phyloP scores from a whole-genome alignment of 306 rosid species.

The Aeschynomene evenia region DNA sequence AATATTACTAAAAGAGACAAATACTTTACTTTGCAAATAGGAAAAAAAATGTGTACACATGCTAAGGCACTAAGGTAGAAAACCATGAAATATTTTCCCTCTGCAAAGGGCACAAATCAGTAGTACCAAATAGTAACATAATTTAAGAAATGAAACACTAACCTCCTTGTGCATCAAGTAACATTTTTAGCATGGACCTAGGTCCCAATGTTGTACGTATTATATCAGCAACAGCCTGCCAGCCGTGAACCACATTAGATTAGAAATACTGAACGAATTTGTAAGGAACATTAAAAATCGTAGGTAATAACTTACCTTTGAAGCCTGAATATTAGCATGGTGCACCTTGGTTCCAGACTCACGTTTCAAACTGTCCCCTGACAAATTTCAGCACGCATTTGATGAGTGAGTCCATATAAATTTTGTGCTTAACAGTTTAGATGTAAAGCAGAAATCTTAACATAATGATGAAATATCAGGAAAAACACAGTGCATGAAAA shows the following conservation, averaged over 20 bases:
- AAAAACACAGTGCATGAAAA: not conserved
- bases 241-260: slow-evolving; percentile 9
- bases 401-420: not conserved
- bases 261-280: slow-evolving; percentile 13
- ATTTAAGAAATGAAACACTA: slow-evolving; percentile 15
- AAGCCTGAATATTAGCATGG: slow-evolving; percentile 89
- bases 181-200: slow-evolving; percentile 95
- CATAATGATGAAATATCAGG: not conserved
- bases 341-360: slow-evolving; percentile 94
- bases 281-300: not conserved
- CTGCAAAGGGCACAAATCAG: not conserved
- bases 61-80: not conserved
- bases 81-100: not conserved
- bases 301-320: slow-evolving; percentile 51
- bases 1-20: not conserved
- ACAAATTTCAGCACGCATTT: slow-evolving; percentile 23
- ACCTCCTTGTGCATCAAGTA: slow-evolving; percentile 86
- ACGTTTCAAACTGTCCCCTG: slow-evolving; percentile 91
- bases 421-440: not conserved
- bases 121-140: not conserved
- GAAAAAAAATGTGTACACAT: not conserved
- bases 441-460: not conserved
- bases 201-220: slow-evolving; percentile 95
- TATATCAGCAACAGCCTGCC: slow-evolving; percentile 91
- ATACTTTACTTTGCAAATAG: not conserved